Base-by-base conservation (phyloP, 495 filamentous ascomycete genomes). In the Polyplosphaeria fusca region DNA sequence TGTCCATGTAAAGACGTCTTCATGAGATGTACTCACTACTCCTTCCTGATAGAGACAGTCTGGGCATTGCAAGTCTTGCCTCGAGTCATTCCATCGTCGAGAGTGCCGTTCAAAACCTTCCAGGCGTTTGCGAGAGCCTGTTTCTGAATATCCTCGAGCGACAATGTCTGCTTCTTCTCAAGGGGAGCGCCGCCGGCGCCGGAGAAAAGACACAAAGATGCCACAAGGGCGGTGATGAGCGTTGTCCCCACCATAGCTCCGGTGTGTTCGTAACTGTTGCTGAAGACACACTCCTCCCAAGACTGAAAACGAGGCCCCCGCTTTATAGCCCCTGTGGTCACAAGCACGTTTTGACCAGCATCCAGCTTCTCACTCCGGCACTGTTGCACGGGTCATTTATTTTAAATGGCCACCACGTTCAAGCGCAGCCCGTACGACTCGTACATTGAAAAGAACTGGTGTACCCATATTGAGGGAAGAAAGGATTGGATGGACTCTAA, bases 151-250 rank as follows among this genome's bases (percentile, higher is more conserved):
- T 43, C 39, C 13, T 56, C 59, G 45, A 47, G 38, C 11, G 52
- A 20, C 18, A 62, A 52, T 19, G 58, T 43, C 45, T 61, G 58
- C 38, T 51, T 30, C 26, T 49, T 61, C 0, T 44, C 9, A 5
- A 20, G 18, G 5, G 19, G 50, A 38, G 20, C 42, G 14, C 50
- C 58, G 4, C 23, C 24, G 5, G 39, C 37, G 19, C 50, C 51
- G 11, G 58, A 61, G 28, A 61, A 61, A 14, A 61, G 32, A 49
- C 50, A 55, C 45, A 61, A 27, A n/a, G 58, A 55, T 23, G 58
- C 58, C 37, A 47, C 43, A 38, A 61, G 18, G 37, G 51, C 51
- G n/a, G 48, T 55, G 27, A 55, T 20, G 32, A 55, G 38, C 30
- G 57, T 20, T 24, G 30, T 48, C 16, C 58, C 50, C 23, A 35